Evolutionary conservation across 306 rosid genomes (phyloP), one percentile per base, ranked within the genome.

Genomic region (Prunus dulcis): DNA sequence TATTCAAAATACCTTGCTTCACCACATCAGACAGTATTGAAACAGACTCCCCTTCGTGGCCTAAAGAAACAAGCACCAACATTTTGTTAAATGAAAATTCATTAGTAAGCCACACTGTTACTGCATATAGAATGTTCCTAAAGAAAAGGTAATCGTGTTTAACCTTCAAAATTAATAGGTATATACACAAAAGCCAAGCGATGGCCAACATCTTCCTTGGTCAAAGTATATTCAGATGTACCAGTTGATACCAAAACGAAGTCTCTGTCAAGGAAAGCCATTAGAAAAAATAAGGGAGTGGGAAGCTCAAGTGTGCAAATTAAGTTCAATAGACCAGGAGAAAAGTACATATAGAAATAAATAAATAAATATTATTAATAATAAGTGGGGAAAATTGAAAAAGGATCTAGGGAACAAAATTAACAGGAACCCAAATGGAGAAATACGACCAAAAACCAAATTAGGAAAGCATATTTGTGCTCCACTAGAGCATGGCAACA

Each of bases 91-190:
- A 14, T 49, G 69, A 58, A 50, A 43, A 79, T 43, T 34, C 47
- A 28, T 19, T 9, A 57, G 73, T 72, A 69, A 82, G 67, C 22
- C 25, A 70, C 61, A 77, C 9, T 64, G 28, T 73, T 73, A 76
- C 64, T 41, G 78, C 62, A 60, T 18, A 69, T 5, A 53, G 34
- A 71, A 67, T 76, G 64, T 72, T 76, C 64, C 69, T 32, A 75
- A 56, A 71, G 69, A 77, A 52, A 57, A 72, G 68, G 56, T 53
- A 20, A 55, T 22, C 25, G 64, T 23, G 65, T 81, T 38, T 75
- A 81, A 95, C 99, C 99, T 84, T 95, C 99, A 82, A 95, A 87
- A 69, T 95, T 95, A 81, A 87, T 89, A 64, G 99, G 99, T 81
- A 92, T 74, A 76, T 91, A 95, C 6, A 80, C 88, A 84, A 92